phyloP scores from a whole-genome alignment of 108 stramenopile species.

The Cyclotella sp. region DNA sequence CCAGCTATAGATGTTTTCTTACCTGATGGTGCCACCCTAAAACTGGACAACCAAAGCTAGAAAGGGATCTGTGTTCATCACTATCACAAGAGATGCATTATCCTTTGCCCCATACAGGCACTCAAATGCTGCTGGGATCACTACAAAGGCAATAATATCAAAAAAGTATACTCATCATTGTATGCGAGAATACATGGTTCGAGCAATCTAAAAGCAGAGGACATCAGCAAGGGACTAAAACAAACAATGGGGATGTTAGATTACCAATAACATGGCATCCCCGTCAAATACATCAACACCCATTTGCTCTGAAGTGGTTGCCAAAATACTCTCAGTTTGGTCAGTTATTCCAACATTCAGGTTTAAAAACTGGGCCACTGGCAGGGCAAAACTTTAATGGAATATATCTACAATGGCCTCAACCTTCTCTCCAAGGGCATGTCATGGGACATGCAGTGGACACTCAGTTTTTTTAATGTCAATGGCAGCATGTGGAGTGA shows the following conservation, averaged over 20 bases:
- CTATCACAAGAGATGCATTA: background rate
- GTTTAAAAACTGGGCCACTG: constrained; percentile 22
- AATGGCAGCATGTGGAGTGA: background rate
- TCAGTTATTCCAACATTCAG: constrained; percentile 13
- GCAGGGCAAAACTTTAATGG: constrained; percentile 13
- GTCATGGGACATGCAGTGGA: constrained; percentile 1
- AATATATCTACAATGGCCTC: constrained; percentile 5
- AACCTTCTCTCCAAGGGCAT: background rate
- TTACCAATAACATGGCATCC: constrained; percentile 19
- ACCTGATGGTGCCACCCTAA: too few relatives aligned
- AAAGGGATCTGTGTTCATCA: background rate
- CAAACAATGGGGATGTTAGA: background rate
- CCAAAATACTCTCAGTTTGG: background rate
- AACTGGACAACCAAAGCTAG: background rate
- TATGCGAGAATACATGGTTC: background rate
- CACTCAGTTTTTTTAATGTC: constrained; percentile 2
- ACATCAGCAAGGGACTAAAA: constrained; percentile 9
- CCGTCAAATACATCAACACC: constrained; percentile 15
- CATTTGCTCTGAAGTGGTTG: constrained; percentile 9
- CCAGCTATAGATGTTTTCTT: background rate
- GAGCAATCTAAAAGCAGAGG: constrained; percentile 1
- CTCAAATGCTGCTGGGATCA: background rate
- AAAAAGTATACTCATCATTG: background rate
- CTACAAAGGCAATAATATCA: background rate
- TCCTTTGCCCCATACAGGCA: constrained; percentile 2